phyloP scores from a whole-genome alignment of 2,329 filamentous ascomycete species.

The Didymella pinodella region DNA sequence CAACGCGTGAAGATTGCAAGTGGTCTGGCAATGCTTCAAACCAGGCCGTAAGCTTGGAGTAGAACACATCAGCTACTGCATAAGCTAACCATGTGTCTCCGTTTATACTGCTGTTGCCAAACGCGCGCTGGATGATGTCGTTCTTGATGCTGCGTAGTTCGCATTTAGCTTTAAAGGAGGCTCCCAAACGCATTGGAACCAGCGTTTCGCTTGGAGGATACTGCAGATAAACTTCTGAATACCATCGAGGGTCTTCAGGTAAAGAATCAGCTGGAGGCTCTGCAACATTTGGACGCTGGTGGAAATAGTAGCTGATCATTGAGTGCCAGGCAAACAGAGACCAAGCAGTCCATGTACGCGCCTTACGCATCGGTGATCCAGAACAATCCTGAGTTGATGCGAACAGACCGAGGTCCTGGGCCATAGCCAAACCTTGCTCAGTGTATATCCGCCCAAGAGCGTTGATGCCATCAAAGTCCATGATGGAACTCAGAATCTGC shows the following conservation, averaged over 20 bases:
- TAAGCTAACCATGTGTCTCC: not conserved
- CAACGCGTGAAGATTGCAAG: not conserved
- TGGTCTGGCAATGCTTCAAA: not conserved
- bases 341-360: constrained; percentile 5
- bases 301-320: constrained; percentile 10
- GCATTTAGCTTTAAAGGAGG: not conserved
- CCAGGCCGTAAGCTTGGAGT: not conserved
- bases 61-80: not conserved
- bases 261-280: not conserved
- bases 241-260: constrained; percentile 4
- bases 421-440: constrained; percentile 1
- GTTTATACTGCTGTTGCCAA: not conserved
- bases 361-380: not conserved
- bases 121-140: constrained; percentile 1
- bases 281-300: not conserved
- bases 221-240: constrained; percentile 1
- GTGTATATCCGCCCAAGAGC: constrained; percentile 5
- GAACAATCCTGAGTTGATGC: not conserved
- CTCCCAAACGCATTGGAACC: not conserved
- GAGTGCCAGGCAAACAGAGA: constrained; percentile 8
- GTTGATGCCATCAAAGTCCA: constrained; percentile 12
- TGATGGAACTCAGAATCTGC: constrained; percentile 5
- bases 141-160: constrained; percentile 4
- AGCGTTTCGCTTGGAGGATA: constrained; percentile 2
- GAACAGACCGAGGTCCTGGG: not conserved